These are phyloP conservation scores for Lepiota brunneoincarnata DNA, from an alignment of 768 basidiomycete species.

Conservation along the genomic window DNA sequence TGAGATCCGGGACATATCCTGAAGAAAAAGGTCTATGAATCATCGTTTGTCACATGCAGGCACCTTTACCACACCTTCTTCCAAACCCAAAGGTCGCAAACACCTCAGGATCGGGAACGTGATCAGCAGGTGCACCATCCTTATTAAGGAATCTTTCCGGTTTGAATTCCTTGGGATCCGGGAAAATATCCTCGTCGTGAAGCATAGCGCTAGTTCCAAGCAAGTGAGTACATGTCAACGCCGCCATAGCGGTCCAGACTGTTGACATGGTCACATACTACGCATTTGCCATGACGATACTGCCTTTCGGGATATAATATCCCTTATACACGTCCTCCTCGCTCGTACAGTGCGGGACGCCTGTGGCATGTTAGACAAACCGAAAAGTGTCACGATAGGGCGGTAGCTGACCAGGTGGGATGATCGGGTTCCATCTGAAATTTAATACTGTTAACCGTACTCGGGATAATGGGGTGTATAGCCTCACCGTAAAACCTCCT, in stretches of 20 bases:
- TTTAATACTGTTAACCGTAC: not conserved
- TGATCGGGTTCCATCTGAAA: not conserved
- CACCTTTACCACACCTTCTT: constrained; percentile 16
- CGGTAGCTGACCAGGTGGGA: not conserved
- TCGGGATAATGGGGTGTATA: too few species aligned
- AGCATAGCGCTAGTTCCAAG: constrained; percentile 10
- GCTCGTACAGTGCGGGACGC: not conserved
- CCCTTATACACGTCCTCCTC: constrained; percentile 7
- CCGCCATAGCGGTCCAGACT: not conserved
- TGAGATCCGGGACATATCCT: constrained; percentile 12
- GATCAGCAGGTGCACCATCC: constrained; percentile 15
- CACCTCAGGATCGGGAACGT: constrained; percentile 21
- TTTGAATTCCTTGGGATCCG: constrained; percentile 9
- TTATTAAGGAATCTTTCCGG: constrained; percentile 9
- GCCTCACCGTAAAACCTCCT: constrained; percentile 18
- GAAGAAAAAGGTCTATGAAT: not conserved
- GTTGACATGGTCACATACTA: not conserved
- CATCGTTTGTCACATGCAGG: not conserved
- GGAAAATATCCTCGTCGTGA: constrained; percentile 10
- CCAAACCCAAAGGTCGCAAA: constrained; percentile 30
- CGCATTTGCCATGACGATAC: not conserved
- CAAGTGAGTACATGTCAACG: not conserved
- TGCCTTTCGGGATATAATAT: constrained; percentile 12
- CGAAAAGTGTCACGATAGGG: too few species aligned
- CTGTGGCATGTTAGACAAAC: not conserved